Conservation (phyloP, 2,329 filamentous ascomycete species). For the Penicillium frequentans region DNA sequence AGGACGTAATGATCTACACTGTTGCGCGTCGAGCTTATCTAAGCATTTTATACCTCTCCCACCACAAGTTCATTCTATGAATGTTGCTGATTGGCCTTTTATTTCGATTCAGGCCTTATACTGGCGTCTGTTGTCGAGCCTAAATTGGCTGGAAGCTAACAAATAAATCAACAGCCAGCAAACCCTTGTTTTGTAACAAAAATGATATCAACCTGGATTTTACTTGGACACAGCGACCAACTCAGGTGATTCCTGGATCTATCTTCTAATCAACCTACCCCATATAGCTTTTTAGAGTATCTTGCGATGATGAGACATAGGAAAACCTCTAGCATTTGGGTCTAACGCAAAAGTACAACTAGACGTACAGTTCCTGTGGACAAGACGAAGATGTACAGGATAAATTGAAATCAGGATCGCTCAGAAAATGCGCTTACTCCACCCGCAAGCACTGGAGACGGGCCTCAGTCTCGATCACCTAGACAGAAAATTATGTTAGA, state of each 20-base stretch:
- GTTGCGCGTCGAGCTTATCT: conserved; percentile 2
- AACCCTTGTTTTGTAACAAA: too few relatives aligned
- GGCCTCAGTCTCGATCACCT: conserved; percentile 89
- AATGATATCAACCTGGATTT: too few relatives aligned
- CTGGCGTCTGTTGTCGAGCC: too few relatives aligned
- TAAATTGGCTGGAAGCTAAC: too few relatives aligned
- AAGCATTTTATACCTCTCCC: neutral
- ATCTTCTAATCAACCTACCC: too few relatives aligned
- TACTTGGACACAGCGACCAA: too few relatives aligned
- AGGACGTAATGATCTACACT: conserved; percentile 4
- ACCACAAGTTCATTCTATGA: neutral
- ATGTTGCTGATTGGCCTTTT: neutral
- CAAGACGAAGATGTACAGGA: conserved; percentile 32
- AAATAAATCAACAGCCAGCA: too few relatives aligned
- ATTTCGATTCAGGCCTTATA: neutral
- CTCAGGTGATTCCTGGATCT: too few relatives aligned
- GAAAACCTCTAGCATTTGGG: conserved; percentile 38
- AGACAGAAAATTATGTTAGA: conserved; percentile 19
- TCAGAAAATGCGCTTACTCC: conserved; percentile 54
- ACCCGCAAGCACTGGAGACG: conserved; percentile 83
- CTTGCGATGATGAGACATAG: conserved; percentile 4
- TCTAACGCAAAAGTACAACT: conserved; percentile 39
- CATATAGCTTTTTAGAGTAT: neutral
- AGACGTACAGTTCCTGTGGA: conserved; percentile 41
- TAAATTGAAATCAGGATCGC: conserved; percentile 27